A percentile compares a stretch with the other conserved stretches of the same genome.
Conservation (phyloP, 768 basidiomycete species). For the Kwoniella heveanensis region DNA sequence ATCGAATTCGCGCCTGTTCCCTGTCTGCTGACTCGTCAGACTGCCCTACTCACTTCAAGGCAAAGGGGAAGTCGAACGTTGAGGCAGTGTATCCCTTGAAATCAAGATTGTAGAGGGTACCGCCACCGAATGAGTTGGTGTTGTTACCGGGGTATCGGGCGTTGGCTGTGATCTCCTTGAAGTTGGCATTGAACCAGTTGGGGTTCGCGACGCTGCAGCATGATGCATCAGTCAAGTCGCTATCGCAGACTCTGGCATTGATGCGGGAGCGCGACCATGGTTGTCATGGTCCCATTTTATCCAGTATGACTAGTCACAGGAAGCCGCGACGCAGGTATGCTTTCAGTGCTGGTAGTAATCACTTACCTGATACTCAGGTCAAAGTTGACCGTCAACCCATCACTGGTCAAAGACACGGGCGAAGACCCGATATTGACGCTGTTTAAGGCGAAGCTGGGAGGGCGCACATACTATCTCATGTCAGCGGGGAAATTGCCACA, state of each 20-base stretch:
- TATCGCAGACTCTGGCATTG: too few species aligned
- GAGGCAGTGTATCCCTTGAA: conserved; percentile 50
- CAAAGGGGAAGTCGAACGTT: conserved; percentile 53
- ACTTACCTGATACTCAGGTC: conserved; percentile 47
- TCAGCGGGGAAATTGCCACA: neutral
- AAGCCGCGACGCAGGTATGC: too few species aligned
- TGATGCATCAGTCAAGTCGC: neutral
- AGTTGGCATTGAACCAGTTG: conserved; percentile 55
- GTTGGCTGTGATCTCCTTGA: conserved; percentile 49
- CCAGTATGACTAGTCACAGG: too few species aligned
- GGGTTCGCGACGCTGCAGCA: conserved; percentile 47
- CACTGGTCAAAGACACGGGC: conserved; percentile 42
- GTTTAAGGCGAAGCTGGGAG: conserved; percentile 49
- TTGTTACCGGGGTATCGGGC: conserved; percentile 41
- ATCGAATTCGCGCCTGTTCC: too few species aligned
- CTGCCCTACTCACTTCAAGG: conserved; percentile 40
- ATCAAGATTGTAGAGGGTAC: conserved; percentile 49
- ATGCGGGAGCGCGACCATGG: too few species aligned
- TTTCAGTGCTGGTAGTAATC: too few species aligned
- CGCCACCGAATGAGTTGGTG: conserved; percentile 49
- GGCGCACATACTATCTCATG: conserved; percentile 49
- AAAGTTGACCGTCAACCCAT: conserved; percentile 46
- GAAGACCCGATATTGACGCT: conserved; percentile 43
- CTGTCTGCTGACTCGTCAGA: neutral
- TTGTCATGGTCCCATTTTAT: too few species aligned